Conservation (phyloP, 2,329 filamentous ascomycete species). For the Paecilomyces dactylethromorphus region DNA sequence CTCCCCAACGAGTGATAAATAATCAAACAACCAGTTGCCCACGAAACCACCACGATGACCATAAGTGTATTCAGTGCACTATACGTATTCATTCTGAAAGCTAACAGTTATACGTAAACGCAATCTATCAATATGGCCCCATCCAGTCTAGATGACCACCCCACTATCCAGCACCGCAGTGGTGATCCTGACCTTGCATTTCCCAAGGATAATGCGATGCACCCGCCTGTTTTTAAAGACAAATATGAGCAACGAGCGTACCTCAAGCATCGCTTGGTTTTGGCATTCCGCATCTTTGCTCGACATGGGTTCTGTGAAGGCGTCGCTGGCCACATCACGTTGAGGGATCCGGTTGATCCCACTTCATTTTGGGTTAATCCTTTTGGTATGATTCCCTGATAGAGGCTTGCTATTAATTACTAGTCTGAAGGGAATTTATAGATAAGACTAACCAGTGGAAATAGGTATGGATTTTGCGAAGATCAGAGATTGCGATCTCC, state of each 20-base stretch:
- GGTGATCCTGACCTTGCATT: background rate
- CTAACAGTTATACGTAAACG: background rate
- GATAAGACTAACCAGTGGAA: background rate
- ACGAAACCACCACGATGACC: too few species aligned
- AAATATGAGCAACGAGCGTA: constrained; percentile 28
- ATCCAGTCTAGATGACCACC: background rate
- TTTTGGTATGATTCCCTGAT: background rate
- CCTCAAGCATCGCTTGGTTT: constrained; percentile 38
- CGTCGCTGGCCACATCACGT: constrained; percentile 42
- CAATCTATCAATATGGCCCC: background rate
- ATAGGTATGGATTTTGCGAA: background rate
- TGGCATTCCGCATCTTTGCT: constrained; percentile 44
- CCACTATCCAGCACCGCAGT: background rate
- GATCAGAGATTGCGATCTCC: background rate
- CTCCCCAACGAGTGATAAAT: background rate
- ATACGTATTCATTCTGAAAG: background rate
- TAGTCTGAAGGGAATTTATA: too few species aligned
- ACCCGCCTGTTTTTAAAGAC: constrained; percentile 19
- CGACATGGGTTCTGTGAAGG: constrained; percentile 43
- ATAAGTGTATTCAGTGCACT: background rate
- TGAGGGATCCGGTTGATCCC: constrained; percentile 11
- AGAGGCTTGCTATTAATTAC: too few species aligned
- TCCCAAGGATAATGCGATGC: background rate
- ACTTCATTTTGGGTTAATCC: background rate
- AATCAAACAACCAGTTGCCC: too few species aligned